These are phyloP conservation scores for Xylariomycetidae sp. DNA, from an alignment of 2,329 filamentous ascomycete species.

Conservation along the genomic window DNA sequence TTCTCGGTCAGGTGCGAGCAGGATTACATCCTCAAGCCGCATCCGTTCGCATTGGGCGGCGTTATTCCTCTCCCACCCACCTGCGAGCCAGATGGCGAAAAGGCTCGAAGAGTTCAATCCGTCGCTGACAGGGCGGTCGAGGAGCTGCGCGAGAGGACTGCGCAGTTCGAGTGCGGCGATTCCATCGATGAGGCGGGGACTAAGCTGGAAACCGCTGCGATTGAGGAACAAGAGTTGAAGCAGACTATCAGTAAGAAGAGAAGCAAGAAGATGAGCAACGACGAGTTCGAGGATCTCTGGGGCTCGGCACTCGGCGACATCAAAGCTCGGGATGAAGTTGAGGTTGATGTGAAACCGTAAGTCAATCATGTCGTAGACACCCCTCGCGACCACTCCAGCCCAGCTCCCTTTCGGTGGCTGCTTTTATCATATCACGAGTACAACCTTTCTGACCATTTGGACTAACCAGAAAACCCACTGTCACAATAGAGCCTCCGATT, in stretches of 20 bases:
- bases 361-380: conserved; percentile 28
- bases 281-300: conserved; percentile 91
- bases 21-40: conserved; percentile 80
- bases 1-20: conserved; percentile 76
- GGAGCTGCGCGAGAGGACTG: conserved; percentile 76
- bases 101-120: conserved; percentile 77
- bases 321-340: conserved; percentile 56
- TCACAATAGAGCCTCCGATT: conserved; percentile 67
- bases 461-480: conserved; percentile 84
- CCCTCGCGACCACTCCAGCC: background rate
- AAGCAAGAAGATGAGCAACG: conserved; percentile 76
- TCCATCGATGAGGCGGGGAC: conserved; percentile 57
- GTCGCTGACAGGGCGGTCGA: conserved; percentile 87
- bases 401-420: background rate
- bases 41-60: conserved; percentile 78
- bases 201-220: conserved; percentile 51
- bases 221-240: conserved; percentile 71
- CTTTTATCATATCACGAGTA: conserved; percentile 17
- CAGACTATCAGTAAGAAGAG: conserved; percentile 69
- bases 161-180: conserved; percentile 86
- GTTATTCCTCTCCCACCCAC: conserved; percentile 81
- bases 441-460: conserved; percentile 46
- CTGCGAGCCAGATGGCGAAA: conserved; percentile 92
- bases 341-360: conserved; percentile 49
- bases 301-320: conserved; percentile 69